Conservation (phyloP, 1,284 basidiomycete species). For the Marasmius oreades region DNA sequence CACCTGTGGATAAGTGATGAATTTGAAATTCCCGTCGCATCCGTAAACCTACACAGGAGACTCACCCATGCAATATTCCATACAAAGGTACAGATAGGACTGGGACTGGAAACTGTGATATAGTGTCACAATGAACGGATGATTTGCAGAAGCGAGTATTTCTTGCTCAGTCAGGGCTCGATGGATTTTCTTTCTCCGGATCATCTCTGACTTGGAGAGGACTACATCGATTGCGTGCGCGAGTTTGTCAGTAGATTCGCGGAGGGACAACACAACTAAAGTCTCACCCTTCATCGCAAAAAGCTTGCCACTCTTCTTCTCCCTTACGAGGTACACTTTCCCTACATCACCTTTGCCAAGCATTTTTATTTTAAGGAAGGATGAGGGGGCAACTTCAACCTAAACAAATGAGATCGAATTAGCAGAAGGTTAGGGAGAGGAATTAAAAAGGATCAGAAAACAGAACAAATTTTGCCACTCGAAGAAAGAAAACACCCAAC, state of each 20-base stretch:
- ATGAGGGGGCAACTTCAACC: conserved; percentile 89
- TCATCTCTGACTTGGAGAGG: conserved; percentile 96
- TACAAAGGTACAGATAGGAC: conserved; percentile 95
- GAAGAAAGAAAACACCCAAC: too few species aligned
- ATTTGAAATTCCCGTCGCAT: background rate
- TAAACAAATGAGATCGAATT: conserved; percentile 26
- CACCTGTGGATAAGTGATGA: conserved; percentile 36
- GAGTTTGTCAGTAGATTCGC: conserved; percentile 10
- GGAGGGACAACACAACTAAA: conserved; percentile 19
- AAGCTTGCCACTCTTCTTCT: conserved; percentile 92
- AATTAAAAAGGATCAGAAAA: too few species aligned
- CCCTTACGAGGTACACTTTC: conserved; percentile 91
- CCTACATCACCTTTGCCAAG: conserved; percentile 96
- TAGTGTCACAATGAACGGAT: conserved; percentile 96
- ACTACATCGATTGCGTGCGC: conserved; percentile 47
- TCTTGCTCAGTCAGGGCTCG: conserved; percentile 95
- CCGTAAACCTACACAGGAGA: background rate
- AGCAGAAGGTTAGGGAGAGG: conserved; percentile 6
- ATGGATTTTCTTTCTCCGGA: conserved; percentile 97
- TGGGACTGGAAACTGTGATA: conserved; percentile 99
- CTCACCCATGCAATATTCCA: conserved; percentile 94
- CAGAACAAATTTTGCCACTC: too few species aligned
- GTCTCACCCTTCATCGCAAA: conserved; percentile 93
- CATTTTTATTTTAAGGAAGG: conserved; percentile 93
- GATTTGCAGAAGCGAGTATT: conserved; percentile 93